A percentile compares a stretch with the other conserved stretches of the same genome.
Conservation (phyloP, 2,329 filamentous ascomycete genomes). For the Xenoacremonium recifei region DNA sequence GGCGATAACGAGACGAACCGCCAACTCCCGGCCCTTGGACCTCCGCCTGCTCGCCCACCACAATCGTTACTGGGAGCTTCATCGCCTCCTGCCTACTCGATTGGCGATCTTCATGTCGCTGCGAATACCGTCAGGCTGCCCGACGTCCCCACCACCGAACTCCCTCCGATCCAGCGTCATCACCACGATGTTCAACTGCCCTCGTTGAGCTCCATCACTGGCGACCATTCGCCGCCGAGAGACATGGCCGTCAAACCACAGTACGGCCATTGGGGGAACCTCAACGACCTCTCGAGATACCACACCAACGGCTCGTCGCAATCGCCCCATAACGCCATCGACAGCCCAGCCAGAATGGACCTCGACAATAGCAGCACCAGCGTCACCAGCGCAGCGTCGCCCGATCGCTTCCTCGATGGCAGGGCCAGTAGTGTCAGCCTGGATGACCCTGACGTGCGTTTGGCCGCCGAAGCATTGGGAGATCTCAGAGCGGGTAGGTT, state of each 20-base stretch:
- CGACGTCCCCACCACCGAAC: constrained; percentile 26
- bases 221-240: not conserved
- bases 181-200: constrained; percentile 31
- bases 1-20: constrained; percentile 22
- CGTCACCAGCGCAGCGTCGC: constrained; percentile 42
- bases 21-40: constrained; percentile 25
- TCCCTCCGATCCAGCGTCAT: constrained; percentile 21
- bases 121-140: constrained; percentile 27
- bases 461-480: constrained; percentile 74
- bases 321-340: constrained; percentile 32
- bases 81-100: constrained; percentile 23
- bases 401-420: constrained; percentile 44
- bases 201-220: constrained; percentile 35
- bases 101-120: constrained; percentile 5
- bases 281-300: constrained; percentile 50
- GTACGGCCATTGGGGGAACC: constrained; percentile 42
- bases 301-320: constrained; percentile 20
- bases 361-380: constrained; percentile 43
- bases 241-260: constrained; percentile 24
- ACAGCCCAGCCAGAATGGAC: constrained; percentile 50
- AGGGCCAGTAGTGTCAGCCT: constrained; percentile 54
- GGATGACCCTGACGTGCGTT: constrained; percentile 65
- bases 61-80: constrained; percentile 22
- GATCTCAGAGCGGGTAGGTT: constrained; percentile 67
- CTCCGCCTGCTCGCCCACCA: constrained; percentile 24